A percentile compares a stretch with the other conserved stretches of the same genome.
These are phyloP conservation scores for Podochytrium sp. DNA, from an alignment of 192 early-diverging fungal genomes.

Conservation along the genomic window DNA sequence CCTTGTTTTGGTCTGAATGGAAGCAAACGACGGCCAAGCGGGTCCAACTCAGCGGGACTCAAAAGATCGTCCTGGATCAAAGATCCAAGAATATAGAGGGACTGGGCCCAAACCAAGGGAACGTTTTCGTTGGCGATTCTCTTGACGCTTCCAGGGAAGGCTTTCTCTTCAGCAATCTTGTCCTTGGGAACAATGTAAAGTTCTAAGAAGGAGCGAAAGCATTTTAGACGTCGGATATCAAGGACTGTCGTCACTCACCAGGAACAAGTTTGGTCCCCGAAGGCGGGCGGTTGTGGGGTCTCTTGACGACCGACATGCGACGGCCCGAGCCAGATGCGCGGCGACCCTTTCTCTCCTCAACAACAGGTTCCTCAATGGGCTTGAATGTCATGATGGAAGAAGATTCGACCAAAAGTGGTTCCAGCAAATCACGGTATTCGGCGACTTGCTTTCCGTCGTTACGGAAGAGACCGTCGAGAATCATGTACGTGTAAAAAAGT, in stretches of 20 bases:
- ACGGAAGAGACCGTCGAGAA: slow-evolving; percentile 79
- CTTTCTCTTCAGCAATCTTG: slow-evolving; percentile 70
- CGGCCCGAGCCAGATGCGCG: slow-evolving; percentile 8
- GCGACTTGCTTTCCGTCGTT: slow-evolving; percentile 68
- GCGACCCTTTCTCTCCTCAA: background rate
- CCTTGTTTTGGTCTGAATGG: slow-evolving; percentile 52
- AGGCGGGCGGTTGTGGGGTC: slow-evolving; percentile 23
- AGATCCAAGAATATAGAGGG: slow-evolving; percentile 75
- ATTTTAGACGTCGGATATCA: slow-evolving; percentile 24
- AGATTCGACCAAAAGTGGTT: slow-evolving; percentile 74
- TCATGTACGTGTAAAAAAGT: slow-evolving; percentile 85
- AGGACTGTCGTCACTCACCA: too few relatives aligned
- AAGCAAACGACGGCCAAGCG: slow-evolving; percentile 73
- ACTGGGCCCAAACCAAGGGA: slow-evolving; percentile 87
- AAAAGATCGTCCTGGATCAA: slow-evolving; percentile 78
- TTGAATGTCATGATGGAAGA: slow-evolving; percentile 55
- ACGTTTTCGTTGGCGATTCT: slow-evolving; percentile 84
- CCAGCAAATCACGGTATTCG: slow-evolving; percentile 71
- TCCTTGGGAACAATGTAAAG: slow-evolving; percentile 83
- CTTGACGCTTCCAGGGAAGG: slow-evolving; percentile 68
- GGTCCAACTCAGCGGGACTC: slow-evolving; percentile 80
- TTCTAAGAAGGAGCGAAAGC: too few relatives aligned
- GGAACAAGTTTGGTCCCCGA: slow-evolving; percentile 48
- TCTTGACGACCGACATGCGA: slow-evolving; percentile 29
- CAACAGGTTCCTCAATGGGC: slow-evolving; percentile 5